Evolutionary conservation across 129 eudicot genomes (phyloP), one percentile per base, ranked within the genome.

Genomic region (Solidago caesia): DNA sequence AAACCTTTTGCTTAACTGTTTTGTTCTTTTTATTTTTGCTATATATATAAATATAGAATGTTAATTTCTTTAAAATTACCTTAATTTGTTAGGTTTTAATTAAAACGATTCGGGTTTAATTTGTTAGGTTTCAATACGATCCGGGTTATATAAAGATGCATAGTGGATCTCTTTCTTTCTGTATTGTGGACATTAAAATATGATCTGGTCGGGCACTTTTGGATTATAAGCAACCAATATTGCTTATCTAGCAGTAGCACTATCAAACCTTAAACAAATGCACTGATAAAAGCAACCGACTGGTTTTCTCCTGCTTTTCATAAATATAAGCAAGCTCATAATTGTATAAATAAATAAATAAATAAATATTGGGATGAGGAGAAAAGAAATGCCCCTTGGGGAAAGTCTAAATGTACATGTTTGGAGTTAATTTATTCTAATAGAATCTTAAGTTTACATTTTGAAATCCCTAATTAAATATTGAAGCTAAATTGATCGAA

Each of bases 361-460:
- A 26, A 58, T 64, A 43, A 44, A 16, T 72, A 44, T 64, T 52
- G 73, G 56, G 83, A 73, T 57, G 79, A 2, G 67, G 68, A 73
- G 70, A 79, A 72, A 66, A 66, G 83, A 79, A 15, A 72, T 41
- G 83, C 64, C 83, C 79, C 69, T 79, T 79, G 74, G 83, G 55
- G 43, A 65, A 72, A 79, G 82, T 79, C 78, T 72, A 72, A 72
- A 10, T 79, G 79, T 73, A 65, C 63, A 72, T 69, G n/a, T 47
- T 41, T 48, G 62, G 71, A 26, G 26, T 64, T 74, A 33, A 5
- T 75, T 64, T 49, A 75, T 39, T 75, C 64, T 75, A 9, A 51
- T 51, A 55, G 79, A 52, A 64, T 75, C 45, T 75, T 15, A 15
- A 75, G 8, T 52, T 26, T 64, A 65, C 43, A 51, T 41, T 71